Conservation (phyloP, 2,329 filamentous ascomycete species). For the Exophiala alcalophila region DNA sequence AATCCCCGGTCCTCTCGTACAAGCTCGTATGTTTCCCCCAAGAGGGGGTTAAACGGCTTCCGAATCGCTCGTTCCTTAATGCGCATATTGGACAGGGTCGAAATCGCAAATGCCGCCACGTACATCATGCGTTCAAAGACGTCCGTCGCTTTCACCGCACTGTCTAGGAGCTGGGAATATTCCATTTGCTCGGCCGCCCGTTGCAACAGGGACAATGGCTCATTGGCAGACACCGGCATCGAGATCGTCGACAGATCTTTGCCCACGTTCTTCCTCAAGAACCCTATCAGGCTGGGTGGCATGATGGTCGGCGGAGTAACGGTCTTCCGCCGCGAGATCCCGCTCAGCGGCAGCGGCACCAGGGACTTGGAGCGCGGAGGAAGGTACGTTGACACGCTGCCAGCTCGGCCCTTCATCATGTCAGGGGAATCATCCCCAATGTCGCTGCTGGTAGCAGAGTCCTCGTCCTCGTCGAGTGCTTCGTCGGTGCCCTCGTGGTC, state of each 20-base stretch:
- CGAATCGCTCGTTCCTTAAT: slow-evolving; percentile 88
- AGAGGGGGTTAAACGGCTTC: slow-evolving; percentile 95
- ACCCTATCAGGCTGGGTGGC: slow-evolving; percentile 88
- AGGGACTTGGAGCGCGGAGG: slow-evolving; percentile 74
- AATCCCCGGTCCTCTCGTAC: slow-evolving; percentile 84
- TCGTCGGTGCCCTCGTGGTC: slow-evolving; percentile 59
- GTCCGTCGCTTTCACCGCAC: slow-evolving; percentile 57
- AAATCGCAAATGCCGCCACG: slow-evolving; percentile 86
- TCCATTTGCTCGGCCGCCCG: slow-evolving; percentile 87
- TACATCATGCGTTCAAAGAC: slow-evolving; percentile 73
- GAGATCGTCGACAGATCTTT: slow-evolving; percentile 96
- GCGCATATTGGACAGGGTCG: slow-evolving; percentile 74
- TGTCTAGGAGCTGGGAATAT: slow-evolving; percentile 80
- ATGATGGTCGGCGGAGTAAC: slow-evolving; percentile 71
- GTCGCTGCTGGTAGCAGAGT: slow-evolving; percentile 64
- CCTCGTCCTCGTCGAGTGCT: slow-evolving; percentile 49
- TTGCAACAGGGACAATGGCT: slow-evolving; percentile 84
- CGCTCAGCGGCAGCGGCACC: slow-evolving; percentile 69
- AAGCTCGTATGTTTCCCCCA: slow-evolving; percentile 93
- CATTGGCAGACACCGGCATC: slow-evolving; percentile 96
- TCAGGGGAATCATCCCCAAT: slow-evolving; percentile 48
- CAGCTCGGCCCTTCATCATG: slow-evolving; percentile 30
- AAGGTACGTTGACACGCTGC: slow-evolving; percentile 57
- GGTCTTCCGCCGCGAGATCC: slow-evolving; percentile 64
- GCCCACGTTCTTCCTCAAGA: slow-evolving; percentile 94